Conservation (phyloP, 139 green algal species). For the Marvania coccoides region DNA sequence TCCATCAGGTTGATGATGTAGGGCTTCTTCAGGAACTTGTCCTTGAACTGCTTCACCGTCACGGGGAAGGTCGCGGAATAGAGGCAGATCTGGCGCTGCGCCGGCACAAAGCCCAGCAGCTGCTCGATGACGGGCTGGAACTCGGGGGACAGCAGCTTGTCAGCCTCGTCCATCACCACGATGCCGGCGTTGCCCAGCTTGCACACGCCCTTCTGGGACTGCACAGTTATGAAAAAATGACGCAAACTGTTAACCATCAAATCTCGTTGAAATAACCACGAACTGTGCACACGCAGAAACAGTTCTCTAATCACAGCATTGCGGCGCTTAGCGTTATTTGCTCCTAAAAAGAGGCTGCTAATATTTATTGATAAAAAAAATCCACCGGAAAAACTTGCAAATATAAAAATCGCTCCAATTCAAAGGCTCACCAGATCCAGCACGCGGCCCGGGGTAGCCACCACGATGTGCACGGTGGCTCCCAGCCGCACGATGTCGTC, state of each 20-base stretch:
- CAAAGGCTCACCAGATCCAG: conserved; percentile 95
- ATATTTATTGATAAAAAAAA: too few relatives aligned
- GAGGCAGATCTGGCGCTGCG: conserved; percentile 90
- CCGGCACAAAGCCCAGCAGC: conserved; percentile 79
- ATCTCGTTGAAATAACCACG: too few relatives aligned
- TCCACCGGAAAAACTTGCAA: too few relatives aligned
- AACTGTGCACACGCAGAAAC: too few relatives aligned
- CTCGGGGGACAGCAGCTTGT: conserved; percentile 95
- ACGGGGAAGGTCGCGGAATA: conserved; percentile 98
- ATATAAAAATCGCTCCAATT: too few relatives aligned
- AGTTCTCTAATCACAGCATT: too few relatives aligned
- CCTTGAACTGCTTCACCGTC: conserved; percentile 97
- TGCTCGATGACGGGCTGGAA: conserved; percentile 96
- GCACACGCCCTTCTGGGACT: conserved; percentile 88
- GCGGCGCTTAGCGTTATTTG: too few relatives aligned
- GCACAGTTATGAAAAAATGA: too few relatives aligned
- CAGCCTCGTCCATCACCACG: conserved; percentile 96
- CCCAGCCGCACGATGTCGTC: conserved; percentile 99
- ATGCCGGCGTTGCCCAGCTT: conserved; percentile 80
- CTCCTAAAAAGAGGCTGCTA: too few relatives aligned
- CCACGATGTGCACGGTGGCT: conserved; percentile 84
- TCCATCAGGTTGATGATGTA: conserved; percentile 99
- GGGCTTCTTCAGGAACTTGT: conserved; percentile 91
- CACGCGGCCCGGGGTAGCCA: conserved; percentile 95
- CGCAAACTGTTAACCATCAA: too few relatives aligned